Base-by-base conservation (phyloP, 108 stramenopile genomes). In the Nitzschia sp. region DNA sequence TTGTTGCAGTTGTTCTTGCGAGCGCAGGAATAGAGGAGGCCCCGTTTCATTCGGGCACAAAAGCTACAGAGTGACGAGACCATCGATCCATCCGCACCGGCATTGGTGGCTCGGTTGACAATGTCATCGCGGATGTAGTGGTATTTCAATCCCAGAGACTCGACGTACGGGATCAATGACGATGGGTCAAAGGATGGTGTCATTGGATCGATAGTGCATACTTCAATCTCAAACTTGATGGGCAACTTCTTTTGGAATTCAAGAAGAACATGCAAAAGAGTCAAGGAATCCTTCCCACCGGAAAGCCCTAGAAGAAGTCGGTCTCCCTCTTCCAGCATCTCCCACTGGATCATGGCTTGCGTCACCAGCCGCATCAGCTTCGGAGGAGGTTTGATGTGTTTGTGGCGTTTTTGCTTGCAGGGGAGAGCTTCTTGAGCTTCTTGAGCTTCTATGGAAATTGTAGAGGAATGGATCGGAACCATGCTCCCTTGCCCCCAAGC, bases 1-100 rank as follows among this genome's bases (percentile, higher is more conserved):
- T 96, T 96, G 66, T 95, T 96, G 79, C 92, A 96, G 55, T 95
- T 95, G 53, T 96, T 81, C 61, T 83, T 83, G 5, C 96, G 67
- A 23, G 96, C 97, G 71, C 82, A 88, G 1, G 84, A 75, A 70
- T 99, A 99, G 2, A 99, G 86, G 64, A 93, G 82, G n/a, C 99
- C 99, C 29, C 99, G 90, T 76, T 99, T 99, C 95, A 98, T 97
- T 31, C 98, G 76, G 22, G 97, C 95, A 71, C 99, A 99, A 72
- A 91, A 99, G 1, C 93, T 83, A 68, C 99, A 99, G 21, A 99
- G 79, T 1, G 93, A 94, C 11, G 87, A 85, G 6, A 90, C 91
- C 22, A 75, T 79, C 63, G 93, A 82, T 22, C 98, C 97, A 72
- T 95, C 91, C 80, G 94, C 80, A 17, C 92, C 91, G 27, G 85